A percentile compares a stretch with the other conserved stretches of the same genome.
These are phyloP conservation scores for Grammothele lineata DNA, from an alignment of 768 basidiomycete genomes.

Conservation along the genomic window DNA sequence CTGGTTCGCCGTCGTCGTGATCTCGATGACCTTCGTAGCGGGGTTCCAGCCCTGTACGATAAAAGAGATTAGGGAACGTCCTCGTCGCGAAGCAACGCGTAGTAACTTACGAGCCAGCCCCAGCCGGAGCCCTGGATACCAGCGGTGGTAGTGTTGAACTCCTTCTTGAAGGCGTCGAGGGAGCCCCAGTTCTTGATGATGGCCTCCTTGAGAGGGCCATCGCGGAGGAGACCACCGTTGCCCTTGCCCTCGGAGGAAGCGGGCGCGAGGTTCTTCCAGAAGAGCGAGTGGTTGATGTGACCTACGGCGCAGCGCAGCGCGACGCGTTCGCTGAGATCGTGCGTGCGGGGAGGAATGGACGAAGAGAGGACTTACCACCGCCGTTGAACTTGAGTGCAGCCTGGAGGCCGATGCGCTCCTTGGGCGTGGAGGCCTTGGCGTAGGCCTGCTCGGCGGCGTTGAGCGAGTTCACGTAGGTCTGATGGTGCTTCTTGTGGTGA, in stretches of 20 bases:
- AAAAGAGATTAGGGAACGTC: not conserved
- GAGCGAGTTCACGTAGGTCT: constrained; percentile 89
- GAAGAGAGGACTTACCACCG: constrained; percentile 56
- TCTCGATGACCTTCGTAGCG: constrained; percentile 66
- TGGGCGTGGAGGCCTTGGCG: constrained; percentile 59
- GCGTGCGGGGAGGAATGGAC: not conserved
- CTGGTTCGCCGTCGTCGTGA: constrained; percentile 92
- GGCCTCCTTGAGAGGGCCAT: constrained; percentile 71
- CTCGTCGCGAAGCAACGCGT: not conserved
- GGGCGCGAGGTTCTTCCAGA: constrained; percentile 93
- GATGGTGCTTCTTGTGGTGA: constrained; percentile 94
- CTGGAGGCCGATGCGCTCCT: constrained; percentile 83
- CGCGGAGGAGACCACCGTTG: constrained; percentile 59
- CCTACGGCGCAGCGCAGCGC: constrained; percentile 46
- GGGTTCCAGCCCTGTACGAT: constrained; percentile 62
- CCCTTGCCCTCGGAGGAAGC: constrained; percentile 39
- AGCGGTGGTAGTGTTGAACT: constrained; percentile 82
- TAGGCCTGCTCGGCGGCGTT: constrained; percentile 86
- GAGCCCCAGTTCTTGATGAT: constrained; percentile 67
- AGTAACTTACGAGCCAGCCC: constrained; percentile 87
- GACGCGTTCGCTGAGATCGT: not conserved
- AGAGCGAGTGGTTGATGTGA: constrained; percentile 92
- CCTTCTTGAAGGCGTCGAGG: constrained; percentile 66
- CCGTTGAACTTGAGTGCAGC: constrained; percentile 95
- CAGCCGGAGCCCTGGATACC: constrained; percentile 92